Percentiles rank a stretch among this genome's conserved stretches.
phyloP scores from a whole-genome alignment of 2,329 filamentous ascomycete genomes.

The Hawksworthiomyces lignivorus region DNA sequence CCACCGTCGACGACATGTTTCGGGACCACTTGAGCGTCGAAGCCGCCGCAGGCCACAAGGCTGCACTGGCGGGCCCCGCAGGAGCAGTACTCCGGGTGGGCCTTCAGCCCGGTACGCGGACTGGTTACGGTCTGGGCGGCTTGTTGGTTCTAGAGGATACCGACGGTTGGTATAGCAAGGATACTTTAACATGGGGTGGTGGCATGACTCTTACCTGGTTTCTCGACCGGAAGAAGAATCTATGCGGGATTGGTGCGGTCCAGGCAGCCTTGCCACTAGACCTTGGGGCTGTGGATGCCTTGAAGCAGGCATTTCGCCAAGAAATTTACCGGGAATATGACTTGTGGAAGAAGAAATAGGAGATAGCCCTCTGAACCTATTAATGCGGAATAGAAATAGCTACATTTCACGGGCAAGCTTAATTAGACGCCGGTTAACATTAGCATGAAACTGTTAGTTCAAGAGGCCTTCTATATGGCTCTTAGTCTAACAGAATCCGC shows the following conservation, averaged over 20 bases:
- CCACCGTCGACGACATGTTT: slow-evolving; percentile 39
- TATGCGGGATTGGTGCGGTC: slow-evolving; percentile 14
- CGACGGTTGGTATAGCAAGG: slow-evolving; percentile 34
- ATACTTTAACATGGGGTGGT: slow-evolving; percentile 38
- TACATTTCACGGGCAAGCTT: no score
- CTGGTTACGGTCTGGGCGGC: slow-evolving; percentile 34
- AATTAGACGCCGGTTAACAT: no score
- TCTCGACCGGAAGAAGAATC: slow-evolving; percentile 37
- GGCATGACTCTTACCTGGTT: slow-evolving; percentile 40
- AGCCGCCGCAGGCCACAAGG: slow-evolving; percentile 20
- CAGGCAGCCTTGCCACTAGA: no score
- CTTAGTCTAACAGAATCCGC: no score
- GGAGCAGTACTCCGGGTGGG: slow-evolving; percentile 30
- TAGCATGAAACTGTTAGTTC: no score
- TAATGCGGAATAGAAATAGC: no score
- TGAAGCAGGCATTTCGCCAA: no score
- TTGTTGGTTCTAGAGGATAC: slow-evolving; percentile 31
- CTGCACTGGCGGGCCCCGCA: slow-evolving; percentile 21
- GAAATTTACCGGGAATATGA: no score
- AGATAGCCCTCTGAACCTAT: no score
- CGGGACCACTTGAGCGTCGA: slow-evolving; percentile 33
- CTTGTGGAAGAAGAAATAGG: no score
- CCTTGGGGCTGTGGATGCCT: no score
- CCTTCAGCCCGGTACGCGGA: slow-evolving; percentile 21
- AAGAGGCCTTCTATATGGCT: no score